Conservation (phyloP, 2,329 filamentous ascomycete species). For the Aspergillus neoniger region DNA sequence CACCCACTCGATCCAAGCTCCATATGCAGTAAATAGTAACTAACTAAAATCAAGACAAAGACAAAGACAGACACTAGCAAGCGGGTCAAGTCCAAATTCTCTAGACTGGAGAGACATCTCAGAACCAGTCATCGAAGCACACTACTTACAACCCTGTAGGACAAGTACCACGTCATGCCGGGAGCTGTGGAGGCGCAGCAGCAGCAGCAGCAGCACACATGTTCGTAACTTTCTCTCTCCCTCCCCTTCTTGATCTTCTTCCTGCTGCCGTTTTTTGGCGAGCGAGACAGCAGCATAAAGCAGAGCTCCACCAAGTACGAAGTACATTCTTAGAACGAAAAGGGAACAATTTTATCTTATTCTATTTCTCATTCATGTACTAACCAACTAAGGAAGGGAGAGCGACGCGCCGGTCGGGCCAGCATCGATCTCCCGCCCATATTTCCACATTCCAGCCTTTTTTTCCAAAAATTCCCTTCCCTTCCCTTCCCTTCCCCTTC, state of each 20-base stretch:
- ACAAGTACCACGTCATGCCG: slow-evolving; percentile 4
- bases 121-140: background rate
- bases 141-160: background rate
- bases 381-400: background rate
- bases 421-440: background rate
- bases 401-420: background rate
- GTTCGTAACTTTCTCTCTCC: background rate
- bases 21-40: no score
- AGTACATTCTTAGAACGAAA: no score
- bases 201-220: background rate
- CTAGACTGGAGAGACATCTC: no score
- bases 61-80: no score
- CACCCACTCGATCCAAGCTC: no score
- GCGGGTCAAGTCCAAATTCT: no score
- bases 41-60: no score
- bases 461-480: no score
- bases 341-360: no score
- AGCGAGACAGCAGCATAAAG: background rate
- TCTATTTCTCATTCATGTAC: no score
- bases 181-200: slow-evolving; percentile 7
- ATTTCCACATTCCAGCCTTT: background rate
- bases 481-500: background rate
- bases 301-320: slow-evolving; percentile 3
- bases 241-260: background rate
- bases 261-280: background rate